Evolutionary conservation across 1,284 basidiomycete species (phyloP).

Genomic region (Ganoderma sinense): DNA sequence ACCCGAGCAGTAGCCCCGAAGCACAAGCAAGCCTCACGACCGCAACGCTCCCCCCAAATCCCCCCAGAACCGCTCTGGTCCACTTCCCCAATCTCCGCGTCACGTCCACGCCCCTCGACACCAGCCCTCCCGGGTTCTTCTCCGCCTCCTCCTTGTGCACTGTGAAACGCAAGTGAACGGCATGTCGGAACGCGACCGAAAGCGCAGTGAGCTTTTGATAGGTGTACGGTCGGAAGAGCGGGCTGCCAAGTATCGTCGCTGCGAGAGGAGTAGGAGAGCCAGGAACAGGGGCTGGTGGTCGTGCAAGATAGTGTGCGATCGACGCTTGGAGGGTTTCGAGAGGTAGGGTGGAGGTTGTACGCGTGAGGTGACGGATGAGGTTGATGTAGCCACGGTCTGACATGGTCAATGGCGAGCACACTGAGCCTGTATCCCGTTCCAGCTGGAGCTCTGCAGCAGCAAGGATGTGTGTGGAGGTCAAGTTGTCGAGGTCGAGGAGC

Average conservation of each 20-base stretch:
- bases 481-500: not conserved
- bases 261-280: slow-evolving; percentile 70
- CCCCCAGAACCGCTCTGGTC: slow-evolving; percentile 63
- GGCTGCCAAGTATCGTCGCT: slow-evolving; percentile 69
- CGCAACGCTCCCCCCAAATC: slow-evolving; percentile 68
- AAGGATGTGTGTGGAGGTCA: not conserved
- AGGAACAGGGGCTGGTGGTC: slow-evolving; percentile 39
- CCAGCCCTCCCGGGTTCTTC: slow-evolving; percentile 40
- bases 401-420: slow-evolving; percentile 16
- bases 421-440: too few species aligned
- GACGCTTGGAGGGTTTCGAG: slow-evolving; percentile 63
- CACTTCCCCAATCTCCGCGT: slow-evolving; percentile 55
- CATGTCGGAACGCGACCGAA: slow-evolving; percentile 66
- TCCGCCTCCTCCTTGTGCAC: slow-evolving; percentile 46
- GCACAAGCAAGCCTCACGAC: slow-evolving; percentile 65
- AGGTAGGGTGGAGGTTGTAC: slow-evolving; percentile 53
- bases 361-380: slow-evolving; percentile 66
- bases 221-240: slow-evolving; percentile 54
- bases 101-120: slow-evolving; percentile 52
- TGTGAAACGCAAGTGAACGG: slow-evolving; percentile 61
- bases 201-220: slow-evolving; percentile 61
- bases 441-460: too few species aligned
- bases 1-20: slow-evolving; percentile 68
- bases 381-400: slow-evolving; percentile 55
- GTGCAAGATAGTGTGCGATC: slow-evolving; percentile 69